These are phyloP conservation scores for Botryotinia globosa DNA, from an alignment of 2,329 filamentous ascomycete genomes.

Conservation along the genomic window DNA sequence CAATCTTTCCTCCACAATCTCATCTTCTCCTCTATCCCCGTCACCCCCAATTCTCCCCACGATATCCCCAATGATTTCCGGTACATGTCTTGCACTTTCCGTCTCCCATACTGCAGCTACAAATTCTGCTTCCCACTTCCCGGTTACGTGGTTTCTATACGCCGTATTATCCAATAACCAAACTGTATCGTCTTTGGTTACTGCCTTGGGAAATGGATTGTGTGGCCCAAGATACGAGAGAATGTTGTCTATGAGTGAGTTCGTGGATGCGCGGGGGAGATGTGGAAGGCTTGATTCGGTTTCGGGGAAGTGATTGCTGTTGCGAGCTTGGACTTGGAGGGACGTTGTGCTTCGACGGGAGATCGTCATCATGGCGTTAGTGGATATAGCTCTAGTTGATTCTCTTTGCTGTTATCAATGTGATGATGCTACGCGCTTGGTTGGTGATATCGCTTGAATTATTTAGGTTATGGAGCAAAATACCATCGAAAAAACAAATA, in stretches of 20 bases:
- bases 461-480: not conserved
- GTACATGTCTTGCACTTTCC: slow-evolving; percentile 63
- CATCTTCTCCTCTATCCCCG: slow-evolving; percentile 53
- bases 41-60: slow-evolving; percentile 66
- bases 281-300: slow-evolving; percentile 49
- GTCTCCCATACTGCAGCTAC: slow-evolving; percentile 78
- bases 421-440: no score
- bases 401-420: not conserved
- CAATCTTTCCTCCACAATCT: slow-evolving; percentile 64
- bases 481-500: not conserved
- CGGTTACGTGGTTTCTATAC: slow-evolving; percentile 52
- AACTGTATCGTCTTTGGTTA: slow-evolving; percentile 64
- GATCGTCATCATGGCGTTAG: not conserved
- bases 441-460: not conserved
- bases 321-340: slow-evolving; percentile 15
- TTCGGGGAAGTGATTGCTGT: slow-evolving; percentile 17
- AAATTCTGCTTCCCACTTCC: slow-evolving; percentile 76
- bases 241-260: slow-evolving; percentile 38
- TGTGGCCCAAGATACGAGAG: slow-evolving; percentile 50
- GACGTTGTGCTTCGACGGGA: slow-evolving; percentile 13
- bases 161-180: slow-evolving; percentile 93
- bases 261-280: slow-evolving; percentile 34
- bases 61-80: slow-evolving; percentile 67
- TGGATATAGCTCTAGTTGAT: not conserved
- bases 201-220: slow-evolving; percentile 58